Evolutionary conservation across 352 stramenopile genomes (phyloP), one percentile per base, ranked within the genome.

Genomic region (Salisapilia sapeloensis): DNA sequence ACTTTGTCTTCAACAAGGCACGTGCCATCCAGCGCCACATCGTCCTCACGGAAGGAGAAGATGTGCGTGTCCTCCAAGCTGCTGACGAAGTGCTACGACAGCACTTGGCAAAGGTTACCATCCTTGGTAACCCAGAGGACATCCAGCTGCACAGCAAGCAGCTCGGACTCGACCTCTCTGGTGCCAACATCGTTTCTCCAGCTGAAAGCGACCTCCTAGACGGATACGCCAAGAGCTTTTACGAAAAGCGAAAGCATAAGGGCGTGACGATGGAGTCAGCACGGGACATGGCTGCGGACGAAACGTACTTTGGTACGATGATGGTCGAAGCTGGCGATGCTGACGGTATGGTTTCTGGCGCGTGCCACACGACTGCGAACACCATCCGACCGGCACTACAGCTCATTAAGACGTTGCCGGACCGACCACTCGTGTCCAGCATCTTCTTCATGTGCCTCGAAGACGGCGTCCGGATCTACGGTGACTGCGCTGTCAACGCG

Each of bases 361-460:
- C 65, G 1, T 78, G 58, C 43, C 74, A 92, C 52, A 84, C 67
- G 7, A 91, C 72, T 2, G 71, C 74, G 32, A 82, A 90, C 57
- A 92, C 78, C n/a, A 80, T 92, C 32, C 71, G 78, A 6, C 78
- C 78, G 11, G 78, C 75, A 27, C 53, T 91, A 9, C 78, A 92
- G 53, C 49, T 92, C 4, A 87, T 92, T 51, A 92, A 92, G 64
- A 87, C 69, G 18, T 36, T 48, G 3, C 59, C 54, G 1, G 65
- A 66, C 28, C 57, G 63, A 14, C 66, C 63, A 4, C 56, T 87
- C 16, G 70, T 89, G 6, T 89, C 71, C 24, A 87, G 69, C 24
- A 44, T 86, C 30, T 89, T 92, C 40, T 92, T 92, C 60, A 92
- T 92, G 76, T 77, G 63, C 20, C 56, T 92, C 7, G 56, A 79